Conservation (phyloP, 2,329 filamentous ascomycete species). For the Kalmusia sp. region DNA sequence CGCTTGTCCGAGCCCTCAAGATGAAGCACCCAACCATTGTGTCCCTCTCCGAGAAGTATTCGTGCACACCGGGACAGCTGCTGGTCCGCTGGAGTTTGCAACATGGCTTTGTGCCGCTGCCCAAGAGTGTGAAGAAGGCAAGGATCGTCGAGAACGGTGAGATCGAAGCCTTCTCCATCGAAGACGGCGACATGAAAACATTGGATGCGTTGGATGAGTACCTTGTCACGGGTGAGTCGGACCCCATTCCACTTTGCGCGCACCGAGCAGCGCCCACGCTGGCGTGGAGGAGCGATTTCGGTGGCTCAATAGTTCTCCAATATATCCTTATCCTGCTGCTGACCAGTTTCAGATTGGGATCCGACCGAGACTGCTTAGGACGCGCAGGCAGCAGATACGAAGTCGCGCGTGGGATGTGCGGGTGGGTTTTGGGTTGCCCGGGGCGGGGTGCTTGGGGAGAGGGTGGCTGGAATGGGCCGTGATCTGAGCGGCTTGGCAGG, state of each 20-base stretch:
- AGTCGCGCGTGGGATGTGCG: conserved; percentile 27
- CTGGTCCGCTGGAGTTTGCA: conserved; percentile 81
- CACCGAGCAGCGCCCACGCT: background rate
- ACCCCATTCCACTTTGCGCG: background rate
- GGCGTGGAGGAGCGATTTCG: conserved; percentile 19
- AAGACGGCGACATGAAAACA: conserved; percentile 65
- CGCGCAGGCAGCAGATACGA: conserved; percentile 13
- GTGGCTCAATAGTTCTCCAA: conserved; percentile 1
- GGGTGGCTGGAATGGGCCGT: conserved; percentile 17
- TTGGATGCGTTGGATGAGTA: conserved; percentile 74
- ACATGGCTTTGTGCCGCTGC: conserved; percentile 74
- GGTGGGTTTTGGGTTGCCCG: background rate
- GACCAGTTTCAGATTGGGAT: conserved; percentile 51
- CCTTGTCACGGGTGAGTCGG: conserved; percentile 64
- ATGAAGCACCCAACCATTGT: conserved; percentile 72
- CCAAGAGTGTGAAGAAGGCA: conserved; percentile 71
- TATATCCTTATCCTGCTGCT: conserved; percentile 16
- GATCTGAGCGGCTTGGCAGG: conserved; percentile 1
- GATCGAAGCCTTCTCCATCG: conserved; percentile 67
- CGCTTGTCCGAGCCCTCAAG: conserved; percentile 73
- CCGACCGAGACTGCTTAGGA: conserved; percentile 49
- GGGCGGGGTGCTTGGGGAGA: background rate
- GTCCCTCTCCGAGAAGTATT: conserved; percentile 70
- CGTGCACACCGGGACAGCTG: conserved; percentile 74
- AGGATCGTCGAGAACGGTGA: conserved; percentile 71